phyloP scores from a whole-genome alignment of 495 filamentous ascomycete species.

The Geopyxis carbonaria region DNA sequence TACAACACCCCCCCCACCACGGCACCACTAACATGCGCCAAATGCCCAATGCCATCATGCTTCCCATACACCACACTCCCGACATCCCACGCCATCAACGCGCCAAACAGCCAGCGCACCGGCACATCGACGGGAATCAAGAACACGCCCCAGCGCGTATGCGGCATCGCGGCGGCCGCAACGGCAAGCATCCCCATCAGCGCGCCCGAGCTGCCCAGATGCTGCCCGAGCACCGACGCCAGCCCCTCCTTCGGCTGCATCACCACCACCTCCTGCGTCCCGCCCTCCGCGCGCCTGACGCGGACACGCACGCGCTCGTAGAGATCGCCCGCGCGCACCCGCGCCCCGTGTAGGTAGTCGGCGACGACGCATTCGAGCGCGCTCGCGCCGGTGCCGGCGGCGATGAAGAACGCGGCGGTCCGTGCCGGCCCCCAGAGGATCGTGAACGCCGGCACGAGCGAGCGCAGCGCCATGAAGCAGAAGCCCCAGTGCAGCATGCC shows the following conservation, averaged over 20 bases:
- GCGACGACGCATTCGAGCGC: neutral
- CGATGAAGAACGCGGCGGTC: neutral
- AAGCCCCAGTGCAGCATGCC: neutral
- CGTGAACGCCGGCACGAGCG: neutral
- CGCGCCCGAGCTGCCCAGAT: neutral
- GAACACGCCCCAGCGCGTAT: neutral
- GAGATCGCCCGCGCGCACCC: neutral
- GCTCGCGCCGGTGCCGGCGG: neutral
- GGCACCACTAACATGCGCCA: slow-evolving; percentile 1
- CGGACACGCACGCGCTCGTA: neutral
- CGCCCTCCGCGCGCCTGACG: neutral
- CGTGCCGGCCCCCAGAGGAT: neutral
- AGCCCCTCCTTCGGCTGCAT: neutral
- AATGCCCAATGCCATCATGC: neutral
- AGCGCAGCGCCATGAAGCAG: neutral
- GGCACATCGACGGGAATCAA: neutral
- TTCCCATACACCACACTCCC: neutral
- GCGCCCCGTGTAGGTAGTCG: neutral
- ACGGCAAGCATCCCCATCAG: slow-evolving; percentile 2
- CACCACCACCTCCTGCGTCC: no score
- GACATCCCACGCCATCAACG: neutral
- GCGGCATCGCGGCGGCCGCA: neutral
- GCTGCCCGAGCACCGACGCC: neutral
- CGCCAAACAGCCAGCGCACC: neutral
- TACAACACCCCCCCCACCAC: slow-evolving; percentile 1